Base-by-base conservation (phyloP, 768 basidiomycete genomes). In the Udeniomyces megalosporus region DNA sequence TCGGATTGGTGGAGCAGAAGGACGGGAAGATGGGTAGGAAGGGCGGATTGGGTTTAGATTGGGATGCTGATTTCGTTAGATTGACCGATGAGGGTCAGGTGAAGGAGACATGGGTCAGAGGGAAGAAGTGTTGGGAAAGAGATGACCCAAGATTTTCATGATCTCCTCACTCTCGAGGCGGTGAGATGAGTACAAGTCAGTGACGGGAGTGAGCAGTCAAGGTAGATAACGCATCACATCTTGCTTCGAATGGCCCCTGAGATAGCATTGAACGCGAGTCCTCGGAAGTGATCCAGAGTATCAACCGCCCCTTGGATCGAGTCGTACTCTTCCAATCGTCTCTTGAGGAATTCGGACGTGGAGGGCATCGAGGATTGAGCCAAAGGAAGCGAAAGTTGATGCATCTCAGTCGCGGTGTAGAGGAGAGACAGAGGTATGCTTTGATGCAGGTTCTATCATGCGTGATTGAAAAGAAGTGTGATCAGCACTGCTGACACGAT, bases 1-100 rank as follows among this genome's bases (percentile, higher is more conserved):
- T 93, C 22, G 82, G 85, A 20, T 17, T 42, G 10, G 17, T 42
- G 38, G 38, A 17, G 38, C 8, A 42, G 10, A 42, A 17, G 10
- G 38, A 17, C 38, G 17, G 38, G 38, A 42, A 17, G 8, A 42
- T 8, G 8, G 17, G 38, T 42, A 42, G 38, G 38, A 8, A 17
- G 38, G 38, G 38, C 8, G 17, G 38, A 42, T 8, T 8, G 38
- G 38, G 17, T 42, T 42, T 17, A 42, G 38, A 42, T 42, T 8
- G 38, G n/a, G n/a, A n/a, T n/a, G n/a, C n/a, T n/a, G n/a, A n/a
- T n/a, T n/a, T n/a, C n/a, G n/a, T n/a, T n/a, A n/a, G n/a, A n/a
- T n/a, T n/a, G n/a, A n/a, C n/a, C n/a, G n/a, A n/a, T n/a, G n/a
- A n/a, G n/a, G n/a, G n/a, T n/a, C n/a, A n/a, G n/a, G n/a, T n/a